A percentile compares a stretch with the other conserved stretches of the same genome.
phyloP scores from a whole-genome alignment of 257 asterid genomes.

The Salvia rosmarinus region DNA sequence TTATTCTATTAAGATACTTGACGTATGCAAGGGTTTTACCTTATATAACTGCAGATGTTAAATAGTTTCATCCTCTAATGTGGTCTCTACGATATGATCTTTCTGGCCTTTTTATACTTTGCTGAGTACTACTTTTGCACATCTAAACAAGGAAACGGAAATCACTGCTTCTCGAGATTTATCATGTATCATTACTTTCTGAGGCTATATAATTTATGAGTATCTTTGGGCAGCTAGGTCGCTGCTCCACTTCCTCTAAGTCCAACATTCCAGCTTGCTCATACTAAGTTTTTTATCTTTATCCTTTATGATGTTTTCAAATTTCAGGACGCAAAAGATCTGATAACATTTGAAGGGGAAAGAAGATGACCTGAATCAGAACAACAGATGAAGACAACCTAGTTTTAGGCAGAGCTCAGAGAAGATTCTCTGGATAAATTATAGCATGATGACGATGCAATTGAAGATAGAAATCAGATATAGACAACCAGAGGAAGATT shows the following conservation, averaged over 20 bases:
- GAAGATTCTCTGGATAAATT: background rate
- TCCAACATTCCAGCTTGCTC: background rate
- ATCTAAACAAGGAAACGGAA: conserved; percentile 5
- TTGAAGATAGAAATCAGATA: background rate
- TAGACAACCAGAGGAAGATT: background rate
- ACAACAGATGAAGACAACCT: background rate
- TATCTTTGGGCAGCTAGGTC: background rate
- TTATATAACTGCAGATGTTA: background rate
- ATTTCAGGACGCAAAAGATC: conserved; percentile 10
- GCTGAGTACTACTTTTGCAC: background rate
- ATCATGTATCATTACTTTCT: background rate
- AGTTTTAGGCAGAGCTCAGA: background rate
- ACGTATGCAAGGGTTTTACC: background rate
- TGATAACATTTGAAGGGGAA: background rate
- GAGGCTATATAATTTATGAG: background rate
- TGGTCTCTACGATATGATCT: conserved; percentile 2
- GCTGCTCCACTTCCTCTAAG: background rate
- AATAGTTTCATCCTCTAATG: conserved; percentile 8
- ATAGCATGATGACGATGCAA: background rate
- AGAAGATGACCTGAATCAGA: conserved; percentile 8
- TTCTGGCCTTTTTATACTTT: background rate
- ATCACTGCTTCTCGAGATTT: background rate
- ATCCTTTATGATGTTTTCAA: background rate
- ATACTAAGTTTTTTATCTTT: background rate
- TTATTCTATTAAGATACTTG: too few species aligned